Percentiles rank a stretch among this genome's conserved stretches.
phyloP scores from a whole-genome alignment of 352 stramenopile genomes.

The Phytophthora niederhauseri region DNA sequence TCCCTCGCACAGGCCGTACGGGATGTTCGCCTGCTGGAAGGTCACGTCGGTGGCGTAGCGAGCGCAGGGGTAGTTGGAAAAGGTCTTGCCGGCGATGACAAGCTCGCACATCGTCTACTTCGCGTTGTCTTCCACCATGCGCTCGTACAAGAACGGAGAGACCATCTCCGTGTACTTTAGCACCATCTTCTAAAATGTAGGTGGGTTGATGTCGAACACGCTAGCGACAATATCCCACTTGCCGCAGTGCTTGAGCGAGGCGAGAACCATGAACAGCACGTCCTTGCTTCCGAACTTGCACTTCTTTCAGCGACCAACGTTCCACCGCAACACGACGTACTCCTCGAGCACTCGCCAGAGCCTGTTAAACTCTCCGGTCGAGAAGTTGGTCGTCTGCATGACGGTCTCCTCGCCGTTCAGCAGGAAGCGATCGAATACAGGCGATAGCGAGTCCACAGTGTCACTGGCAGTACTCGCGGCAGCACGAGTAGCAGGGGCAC shows the following conservation, averaged over 20 bases:
- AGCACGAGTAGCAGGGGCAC: not conserved
- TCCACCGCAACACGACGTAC: slow-evolving; percentile 10
- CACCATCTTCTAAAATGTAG: slow-evolving; percentile 8
- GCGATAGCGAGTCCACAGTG: not conserved
- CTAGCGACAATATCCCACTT: slow-evolving; percentile 14
- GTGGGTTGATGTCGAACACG: slow-evolving; percentile 10
- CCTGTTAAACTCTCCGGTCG: slow-evolving; percentile 2
- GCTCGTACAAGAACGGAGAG: slow-evolving; percentile 8
- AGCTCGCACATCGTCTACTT: slow-evolving; percentile 1
- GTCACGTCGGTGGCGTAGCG: slow-evolving; percentile 13
- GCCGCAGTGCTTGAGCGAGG: slow-evolving; percentile 1
- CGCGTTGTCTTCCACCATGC: not conserved
- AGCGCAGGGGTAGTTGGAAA: slow-evolving; percentile 5
- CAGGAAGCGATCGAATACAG: slow-evolving; percentile 9
- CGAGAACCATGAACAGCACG: slow-evolving; percentile 7
- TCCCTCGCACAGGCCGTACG: too few relatives aligned
- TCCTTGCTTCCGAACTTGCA: slow-evolving; percentile 16
- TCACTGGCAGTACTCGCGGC: slow-evolving; percentile 8
- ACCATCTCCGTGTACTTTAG: slow-evolving; percentile 8
- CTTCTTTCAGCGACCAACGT: slow-evolving; percentile 17
- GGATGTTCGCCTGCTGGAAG: too few relatives aligned
- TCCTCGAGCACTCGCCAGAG: slow-evolving; percentile 9
- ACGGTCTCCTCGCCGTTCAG: too few relatives aligned
- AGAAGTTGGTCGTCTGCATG: slow-evolving; percentile 14
- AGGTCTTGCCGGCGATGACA: not conserved